phyloP scores from a whole-genome alignment of 305 asterid species.

The Fraxinus xanthoxyloides region DNA sequence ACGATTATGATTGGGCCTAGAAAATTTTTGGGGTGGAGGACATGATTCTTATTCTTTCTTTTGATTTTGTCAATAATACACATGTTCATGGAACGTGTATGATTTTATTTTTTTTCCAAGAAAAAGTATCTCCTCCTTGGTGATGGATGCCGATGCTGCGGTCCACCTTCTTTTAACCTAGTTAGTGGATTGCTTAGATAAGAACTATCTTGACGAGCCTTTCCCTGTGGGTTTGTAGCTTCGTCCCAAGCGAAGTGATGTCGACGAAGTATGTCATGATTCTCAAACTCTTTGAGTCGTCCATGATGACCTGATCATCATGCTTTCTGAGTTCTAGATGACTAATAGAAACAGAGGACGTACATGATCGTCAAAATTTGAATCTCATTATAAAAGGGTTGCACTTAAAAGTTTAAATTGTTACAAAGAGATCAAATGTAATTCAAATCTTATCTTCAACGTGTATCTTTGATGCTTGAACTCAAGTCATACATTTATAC shows the following conservation, averaged over 20 bases:
- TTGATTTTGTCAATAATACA: neutral
- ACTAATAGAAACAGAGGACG: too few relatives aligned
- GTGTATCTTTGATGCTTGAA: too few relatives aligned
- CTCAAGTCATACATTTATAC: too few relatives aligned
- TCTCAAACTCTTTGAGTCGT: neutral
- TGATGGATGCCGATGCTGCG: neutral
- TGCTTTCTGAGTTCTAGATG: neutral
- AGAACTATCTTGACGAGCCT: neutral
- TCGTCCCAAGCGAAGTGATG: neutral
- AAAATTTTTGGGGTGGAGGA: constrained; percentile 21
- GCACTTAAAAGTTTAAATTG: too few relatives aligned
- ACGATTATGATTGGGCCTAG: neutral
- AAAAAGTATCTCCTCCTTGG: neutral
- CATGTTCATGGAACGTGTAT: neutral
- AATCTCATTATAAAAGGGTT: too few relatives aligned
- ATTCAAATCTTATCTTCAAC: neutral
- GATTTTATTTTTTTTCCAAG: neutral
- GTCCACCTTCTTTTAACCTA: neutral
- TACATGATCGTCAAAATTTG: too few relatives aligned
- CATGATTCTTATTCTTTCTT: constrained; percentile 17
- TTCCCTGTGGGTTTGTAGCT: neutral
- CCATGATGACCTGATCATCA: neutral
- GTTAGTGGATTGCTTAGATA: neutral
- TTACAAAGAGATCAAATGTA: too few relatives aligned
- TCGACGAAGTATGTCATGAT: neutral